phyloP scores from a whole-genome alignment of 2,329 filamentous ascomycete genomes.

The Mariannaea sp. region DNA sequence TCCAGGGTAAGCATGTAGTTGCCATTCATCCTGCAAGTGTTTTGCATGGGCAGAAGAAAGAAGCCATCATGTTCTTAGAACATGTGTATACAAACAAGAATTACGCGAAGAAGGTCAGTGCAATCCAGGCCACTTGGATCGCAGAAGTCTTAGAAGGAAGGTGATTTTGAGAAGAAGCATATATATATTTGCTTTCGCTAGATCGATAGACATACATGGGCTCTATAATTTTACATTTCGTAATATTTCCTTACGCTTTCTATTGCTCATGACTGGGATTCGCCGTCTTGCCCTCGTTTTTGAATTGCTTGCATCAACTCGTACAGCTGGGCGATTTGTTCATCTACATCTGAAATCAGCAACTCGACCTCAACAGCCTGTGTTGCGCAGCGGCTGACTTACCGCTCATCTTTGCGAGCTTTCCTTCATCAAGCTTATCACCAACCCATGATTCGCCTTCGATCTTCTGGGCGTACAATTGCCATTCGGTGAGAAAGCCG shows the following conservation, averaged over 20 bases:
- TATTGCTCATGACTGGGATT: constrained; percentile 33
- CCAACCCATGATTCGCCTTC: constrained; percentile 87
- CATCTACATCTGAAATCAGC: constrained; percentile 60
- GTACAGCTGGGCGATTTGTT: constrained; percentile 92
- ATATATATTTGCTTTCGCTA: constrained; percentile 4
- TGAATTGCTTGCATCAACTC: constrained; percentile 87
- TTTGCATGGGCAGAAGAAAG: constrained; percentile 64
- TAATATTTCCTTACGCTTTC: neutral
- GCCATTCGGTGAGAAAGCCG: constrained; percentile 96
- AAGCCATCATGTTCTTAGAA: constrained; percentile 71
- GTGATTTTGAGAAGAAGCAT: constrained; percentile 16
- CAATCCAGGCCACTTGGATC: constrained; percentile 65
- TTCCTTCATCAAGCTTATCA: constrained; percentile 79
- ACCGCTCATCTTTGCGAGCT: constrained; percentile 96
- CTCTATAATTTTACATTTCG: constrained; percentile 22
- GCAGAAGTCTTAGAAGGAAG: constrained; percentile 51
- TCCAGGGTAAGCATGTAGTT: constrained; percentile 63
- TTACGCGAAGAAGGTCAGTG: constrained; percentile 69
- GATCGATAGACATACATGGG: constrained; percentile 22
- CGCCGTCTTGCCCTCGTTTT: constrained; percentile 41
- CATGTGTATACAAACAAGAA: constrained; percentile 70
- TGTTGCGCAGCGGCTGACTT: constrained; percentile 37
- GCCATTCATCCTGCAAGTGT: constrained; percentile 67
- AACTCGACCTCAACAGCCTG: neutral
- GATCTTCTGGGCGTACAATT: constrained; percentile 88